Evolutionary conservation across 768 basidiomycete species (phyloP).

Genomic region (Tulasnella sp.): DNA sequence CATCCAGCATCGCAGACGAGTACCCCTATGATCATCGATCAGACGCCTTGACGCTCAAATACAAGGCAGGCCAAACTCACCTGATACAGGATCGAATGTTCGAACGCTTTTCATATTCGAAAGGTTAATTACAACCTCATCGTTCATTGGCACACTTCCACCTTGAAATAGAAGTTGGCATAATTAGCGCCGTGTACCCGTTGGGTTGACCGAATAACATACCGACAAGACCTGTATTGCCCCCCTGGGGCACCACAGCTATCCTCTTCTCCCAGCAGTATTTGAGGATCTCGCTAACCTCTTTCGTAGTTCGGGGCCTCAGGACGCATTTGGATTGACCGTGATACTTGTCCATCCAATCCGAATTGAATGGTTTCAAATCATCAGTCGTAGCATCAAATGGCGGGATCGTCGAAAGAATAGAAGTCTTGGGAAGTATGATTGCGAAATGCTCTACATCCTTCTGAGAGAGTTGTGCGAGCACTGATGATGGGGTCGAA

Average conservation of each 20-base stretch:
- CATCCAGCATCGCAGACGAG: conserved; percentile 91
- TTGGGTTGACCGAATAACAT: conserved; percentile 16
- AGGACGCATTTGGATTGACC: conserved; percentile 79
- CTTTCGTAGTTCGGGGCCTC: conserved; percentile 74
- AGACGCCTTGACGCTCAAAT: too few relatives aligned
- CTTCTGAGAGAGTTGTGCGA: conserved; percentile 32
- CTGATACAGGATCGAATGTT: conserved; percentile 74
- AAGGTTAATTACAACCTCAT: conserved; percentile 81
- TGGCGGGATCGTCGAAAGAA: conserved; percentile 58
- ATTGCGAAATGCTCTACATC: conserved; percentile 61
- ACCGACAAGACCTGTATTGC: conserved; percentile 96
- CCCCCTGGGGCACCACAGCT: conserved; percentile 93
- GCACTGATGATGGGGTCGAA: neutral
- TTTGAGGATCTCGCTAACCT: conserved; percentile 81
- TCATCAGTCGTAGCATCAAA: conserved; percentile 38
- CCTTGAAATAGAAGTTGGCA: conserved; percentile 21
- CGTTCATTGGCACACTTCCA: conserved; percentile 77
- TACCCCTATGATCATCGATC: conserved; percentile 45
- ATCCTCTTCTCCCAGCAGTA: conserved; percentile 76
- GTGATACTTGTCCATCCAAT: conserved; percentile 94
- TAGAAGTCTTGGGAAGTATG: conserved; percentile 50
- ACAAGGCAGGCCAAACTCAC: conserved; percentile 31
- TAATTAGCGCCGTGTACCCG: neutral
- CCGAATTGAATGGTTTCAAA: conserved; percentile 68
- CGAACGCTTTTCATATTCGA: conserved; percentile 73